A percentile compares a stretch with the other conserved stretches of the same genome.
phyloP scores from a whole-genome alignment of 2,329 filamentous ascomycete species.

The Canariomyces notabilis region DNA sequence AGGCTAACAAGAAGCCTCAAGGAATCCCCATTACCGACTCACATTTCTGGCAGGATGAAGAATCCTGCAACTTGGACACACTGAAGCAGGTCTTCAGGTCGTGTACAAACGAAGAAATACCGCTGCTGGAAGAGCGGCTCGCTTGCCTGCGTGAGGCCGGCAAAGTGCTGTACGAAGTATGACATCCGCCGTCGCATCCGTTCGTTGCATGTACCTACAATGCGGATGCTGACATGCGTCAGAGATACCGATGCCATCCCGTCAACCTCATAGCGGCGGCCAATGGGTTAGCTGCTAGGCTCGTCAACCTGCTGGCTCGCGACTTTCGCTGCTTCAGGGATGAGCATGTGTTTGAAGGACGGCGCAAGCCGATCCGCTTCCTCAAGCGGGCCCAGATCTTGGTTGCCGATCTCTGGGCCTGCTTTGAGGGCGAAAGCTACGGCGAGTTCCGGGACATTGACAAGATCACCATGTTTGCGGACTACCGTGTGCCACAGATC shows the following conservation, averaged over 20 bases:
- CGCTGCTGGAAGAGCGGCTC: constrained; percentile 72
- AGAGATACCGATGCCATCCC: constrained; percentile 74
- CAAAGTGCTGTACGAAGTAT: constrained; percentile 69
- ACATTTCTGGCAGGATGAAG: constrained; percentile 75
- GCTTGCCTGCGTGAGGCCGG: constrained; percentile 79
- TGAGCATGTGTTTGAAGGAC: constrained; percentile 68
- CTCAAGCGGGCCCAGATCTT: constrained; percentile 95
- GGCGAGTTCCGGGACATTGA: constrained; percentile 87
- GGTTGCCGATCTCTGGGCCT: constrained; percentile 94
- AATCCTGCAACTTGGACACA: constrained; percentile 68
- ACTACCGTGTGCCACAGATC: constrained; percentile 95
- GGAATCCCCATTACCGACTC: constrained; percentile 85
- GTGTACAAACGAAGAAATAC: constrained; percentile 79
- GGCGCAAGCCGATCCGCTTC: constrained; percentile 65
- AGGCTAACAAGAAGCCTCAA: constrained; percentile 30
- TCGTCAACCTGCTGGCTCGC: constrained; percentile 80
- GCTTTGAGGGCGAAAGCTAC: constrained; percentile 75
- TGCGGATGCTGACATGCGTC: constrained; percentile 21
- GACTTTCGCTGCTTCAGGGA: constrained; percentile 86
- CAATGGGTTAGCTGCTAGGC: constrained; percentile 69
- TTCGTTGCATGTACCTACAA: neutral
- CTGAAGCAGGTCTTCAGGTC: constrained; percentile 79
- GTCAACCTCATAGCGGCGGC: constrained; percentile 68
- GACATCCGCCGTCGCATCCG: constrained; percentile 15
- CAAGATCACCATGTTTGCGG: constrained; percentile 97